Conservation (phyloP, 352 stramenopile genomes). For the Phytophthora hibernalis region DNA sequence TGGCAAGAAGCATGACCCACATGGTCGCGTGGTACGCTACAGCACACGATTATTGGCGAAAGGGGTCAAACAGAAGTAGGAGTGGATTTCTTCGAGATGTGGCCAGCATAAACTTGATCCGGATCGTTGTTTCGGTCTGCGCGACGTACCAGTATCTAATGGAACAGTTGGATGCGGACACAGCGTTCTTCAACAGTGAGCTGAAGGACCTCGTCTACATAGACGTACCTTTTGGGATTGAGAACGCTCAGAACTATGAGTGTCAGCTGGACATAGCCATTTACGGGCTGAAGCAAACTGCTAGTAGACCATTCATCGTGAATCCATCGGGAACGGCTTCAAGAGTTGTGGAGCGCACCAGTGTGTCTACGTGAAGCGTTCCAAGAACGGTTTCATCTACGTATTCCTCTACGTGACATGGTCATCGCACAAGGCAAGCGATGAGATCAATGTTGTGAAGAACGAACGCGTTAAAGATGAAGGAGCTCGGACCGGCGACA, state of each 20-base stretch:
- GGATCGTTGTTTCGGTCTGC: conserved; percentile 26
- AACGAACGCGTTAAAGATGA: conserved; percentile 8
- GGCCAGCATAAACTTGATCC: conserved; percentile 42
- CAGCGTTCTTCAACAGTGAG: conserved; percentile 40
- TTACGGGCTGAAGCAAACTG: conserved; percentile 30
- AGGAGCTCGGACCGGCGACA: conserved; percentile 11
- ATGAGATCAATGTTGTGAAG: conserved; percentile 9
- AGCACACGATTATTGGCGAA: conserved; percentile 43
- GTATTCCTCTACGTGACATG: conserved; percentile 23
- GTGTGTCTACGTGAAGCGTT: conserved; percentile 5
- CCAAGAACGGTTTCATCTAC: neutral
- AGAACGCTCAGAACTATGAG: neutral
- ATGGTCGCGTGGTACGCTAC: conserved; percentile 39
- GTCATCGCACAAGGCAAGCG: conserved; percentile 11
- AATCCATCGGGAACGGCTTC: conserved; percentile 3
- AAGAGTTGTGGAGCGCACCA: conserved; percentile 12
- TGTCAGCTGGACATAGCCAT: conserved; percentile 20
- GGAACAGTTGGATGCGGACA: conserved; percentile 44
- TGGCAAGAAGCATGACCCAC: conserved; percentile 41
- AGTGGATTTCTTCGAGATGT: conserved; percentile 39
- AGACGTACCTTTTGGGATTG: conserved; percentile 2
- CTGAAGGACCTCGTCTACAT: conserved; percentile 13
- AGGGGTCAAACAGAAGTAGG: conserved; percentile 41
- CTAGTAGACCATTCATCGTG: conserved; percentile 10
- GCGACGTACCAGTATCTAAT: conserved; percentile 21